phyloP scores from a whole-genome alignment of 164 flowering plant species.

The Dillenia turbinata region DNA sequence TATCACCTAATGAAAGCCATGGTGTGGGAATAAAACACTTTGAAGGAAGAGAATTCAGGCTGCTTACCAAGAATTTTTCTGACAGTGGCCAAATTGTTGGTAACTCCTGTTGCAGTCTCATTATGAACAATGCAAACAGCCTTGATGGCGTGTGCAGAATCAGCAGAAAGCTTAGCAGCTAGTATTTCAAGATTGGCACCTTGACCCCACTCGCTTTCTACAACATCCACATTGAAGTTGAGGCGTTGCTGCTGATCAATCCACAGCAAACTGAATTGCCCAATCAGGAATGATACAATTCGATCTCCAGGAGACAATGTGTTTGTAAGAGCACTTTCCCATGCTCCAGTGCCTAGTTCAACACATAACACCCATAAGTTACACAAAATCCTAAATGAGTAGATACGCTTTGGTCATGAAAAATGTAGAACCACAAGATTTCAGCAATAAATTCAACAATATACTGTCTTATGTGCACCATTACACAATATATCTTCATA shows the following conservation, averaged over 20 bases:
- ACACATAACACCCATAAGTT: neutral
- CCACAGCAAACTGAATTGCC: conserved; percentile 97
- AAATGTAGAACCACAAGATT: no score
- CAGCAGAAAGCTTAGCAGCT: conserved; percentile 80
- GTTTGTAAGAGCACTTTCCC: conserved; percentile 98
- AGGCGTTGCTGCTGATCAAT: conserved; percentile 96
- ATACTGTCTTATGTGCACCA: no score
- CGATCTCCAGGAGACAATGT: conserved; percentile 92
- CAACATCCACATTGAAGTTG: conserved; percentile 83
- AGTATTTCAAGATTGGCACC: conserved; percentile 84
- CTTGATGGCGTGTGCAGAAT: conserved; percentile 78
- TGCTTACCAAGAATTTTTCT: conserved; percentile 76
- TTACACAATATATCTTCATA: no score
- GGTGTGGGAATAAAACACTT: no score
- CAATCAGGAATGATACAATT: conserved; percentile 78
- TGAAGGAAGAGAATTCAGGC: no score
- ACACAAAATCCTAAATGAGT: no score
- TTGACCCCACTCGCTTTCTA: conserved; percentile 94
- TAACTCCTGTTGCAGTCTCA: conserved; percentile 96
- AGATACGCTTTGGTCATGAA: no score
- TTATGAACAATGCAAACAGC: conserved; percentile 95
- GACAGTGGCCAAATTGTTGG: conserved; percentile 82
- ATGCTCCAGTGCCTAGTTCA: conserved; percentile 87
- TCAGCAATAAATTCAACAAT: no score
- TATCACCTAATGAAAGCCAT: no score